Conservation (phyloP, 2,329 filamentous ascomycete genomes). For the Alternaria metachromatica region DNA sequence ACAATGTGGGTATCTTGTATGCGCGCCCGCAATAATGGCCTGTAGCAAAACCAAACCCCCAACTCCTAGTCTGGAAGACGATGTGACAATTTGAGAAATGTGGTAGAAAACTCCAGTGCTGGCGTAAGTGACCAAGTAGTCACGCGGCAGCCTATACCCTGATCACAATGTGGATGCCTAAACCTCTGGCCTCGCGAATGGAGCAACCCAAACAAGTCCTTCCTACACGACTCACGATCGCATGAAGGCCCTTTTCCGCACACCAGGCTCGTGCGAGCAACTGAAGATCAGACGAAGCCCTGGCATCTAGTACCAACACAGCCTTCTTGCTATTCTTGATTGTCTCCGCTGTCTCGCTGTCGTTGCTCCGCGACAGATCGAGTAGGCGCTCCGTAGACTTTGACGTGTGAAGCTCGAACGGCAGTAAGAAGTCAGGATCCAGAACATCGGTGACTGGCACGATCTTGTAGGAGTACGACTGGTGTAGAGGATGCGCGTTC, state of each 20-base stretch:
- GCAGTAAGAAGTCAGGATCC: constrained; percentile 32
- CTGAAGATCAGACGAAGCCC: constrained; percentile 70
- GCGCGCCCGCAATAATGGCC: constrained; percentile 8
- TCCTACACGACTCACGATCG: constrained; percentile 70
- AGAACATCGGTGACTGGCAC: constrained; percentile 44
- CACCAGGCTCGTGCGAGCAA: constrained; percentile 75
- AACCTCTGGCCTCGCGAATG: constrained; percentile 74
- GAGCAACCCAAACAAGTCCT: constrained; percentile 76
- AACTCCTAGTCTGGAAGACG: not conserved
- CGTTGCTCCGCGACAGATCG: constrained; percentile 13
- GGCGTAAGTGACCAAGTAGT: not conserved
- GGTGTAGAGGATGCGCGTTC: constrained; percentile 51
- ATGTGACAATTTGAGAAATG: not conserved
- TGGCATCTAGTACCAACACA: constrained; percentile 55
- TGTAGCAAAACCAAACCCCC: not conserved
- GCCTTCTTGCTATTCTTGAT: constrained; percentile 31
- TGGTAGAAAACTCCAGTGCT: not conserved
- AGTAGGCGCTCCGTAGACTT: constrained; percentile 23
- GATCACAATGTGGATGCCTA: constrained; percentile 72
- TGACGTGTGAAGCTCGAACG: constrained; percentile 30
- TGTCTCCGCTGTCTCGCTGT: constrained; percentile 14
- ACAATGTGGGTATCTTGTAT: constrained; percentile 21
- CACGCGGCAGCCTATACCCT: constrained; percentile 36
- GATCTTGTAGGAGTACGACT: constrained; percentile 45
- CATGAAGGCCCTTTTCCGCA: constrained; percentile 76